phyloP scores from a whole-genome alignment of 371 early-diverging fungal species.

The Lichtheimia ornata region DNA sequence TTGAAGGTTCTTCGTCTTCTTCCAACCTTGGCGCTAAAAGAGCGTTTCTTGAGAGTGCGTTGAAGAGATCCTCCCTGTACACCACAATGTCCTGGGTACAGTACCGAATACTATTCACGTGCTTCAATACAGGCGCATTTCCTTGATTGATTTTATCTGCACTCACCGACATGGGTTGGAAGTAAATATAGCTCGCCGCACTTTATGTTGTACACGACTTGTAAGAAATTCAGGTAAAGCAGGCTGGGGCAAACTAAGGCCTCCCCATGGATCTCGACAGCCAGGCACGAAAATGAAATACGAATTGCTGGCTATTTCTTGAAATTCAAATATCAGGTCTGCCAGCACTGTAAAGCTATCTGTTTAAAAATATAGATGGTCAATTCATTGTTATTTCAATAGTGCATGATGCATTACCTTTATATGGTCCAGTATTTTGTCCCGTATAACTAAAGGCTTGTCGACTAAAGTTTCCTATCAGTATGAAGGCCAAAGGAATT shows the following conservation, averaged over 20 bases:
- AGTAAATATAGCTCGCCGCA: constrained; percentile 65
- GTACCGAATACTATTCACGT: constrained; percentile 65
- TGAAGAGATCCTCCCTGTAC: constrained; percentile 82
- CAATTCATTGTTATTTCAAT: background rate
- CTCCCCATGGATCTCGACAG: constrained; percentile 80
- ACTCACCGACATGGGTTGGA: constrained; percentile 83
- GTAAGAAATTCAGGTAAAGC: constrained; percentile 77
- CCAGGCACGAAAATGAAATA: constrained; percentile 92
- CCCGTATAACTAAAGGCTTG: constrained; percentile 64
- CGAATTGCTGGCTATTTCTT: constrained; percentile 60
- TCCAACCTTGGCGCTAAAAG: constrained; percentile 57
- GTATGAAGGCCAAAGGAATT: constrained; percentile 81
- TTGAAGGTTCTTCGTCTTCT: constrained; percentile 55
- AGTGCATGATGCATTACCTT: constrained; percentile 16
- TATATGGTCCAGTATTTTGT: constrained; percentile 50
- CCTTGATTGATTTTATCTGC: background rate
- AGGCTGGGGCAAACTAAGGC: constrained; percentile 71
- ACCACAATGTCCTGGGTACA: constrained; percentile 87
- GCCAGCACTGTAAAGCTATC: constrained; percentile 74
- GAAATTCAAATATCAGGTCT: constrained; percentile 75
- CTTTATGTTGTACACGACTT: constrained; percentile 52
- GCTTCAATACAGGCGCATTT: background rate
- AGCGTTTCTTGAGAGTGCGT: constrained; percentile 74
- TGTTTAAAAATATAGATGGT: background rate
- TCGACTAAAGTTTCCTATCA: constrained; percentile 87